Conservation (phyloP, 2,329 filamentous ascomycete genomes). For the Fusarium proliferatum region DNA sequence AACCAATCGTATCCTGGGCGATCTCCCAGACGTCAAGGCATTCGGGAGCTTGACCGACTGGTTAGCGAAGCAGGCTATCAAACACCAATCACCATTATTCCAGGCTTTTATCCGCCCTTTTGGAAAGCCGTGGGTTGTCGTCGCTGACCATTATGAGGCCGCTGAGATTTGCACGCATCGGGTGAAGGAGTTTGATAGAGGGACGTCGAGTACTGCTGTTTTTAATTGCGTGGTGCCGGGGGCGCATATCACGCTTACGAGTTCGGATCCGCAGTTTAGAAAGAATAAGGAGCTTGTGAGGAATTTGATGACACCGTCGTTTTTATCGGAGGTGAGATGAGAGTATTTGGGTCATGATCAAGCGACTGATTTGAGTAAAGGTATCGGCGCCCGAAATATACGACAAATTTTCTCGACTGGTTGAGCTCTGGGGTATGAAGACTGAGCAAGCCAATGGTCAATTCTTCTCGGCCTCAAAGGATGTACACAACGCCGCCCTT, state of each 20-base stretch:
- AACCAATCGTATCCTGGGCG: constrained; percentile 22
- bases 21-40: constrained; percentile 18
- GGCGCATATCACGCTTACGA: constrained; percentile 21
- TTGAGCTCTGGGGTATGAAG: constrained; percentile 22
- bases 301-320: constrained; percentile 30
- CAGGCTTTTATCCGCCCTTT: constrained; percentile 26
- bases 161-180: constrained; percentile 27
- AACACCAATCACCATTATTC: constrained; percentile 25
- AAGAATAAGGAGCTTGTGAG: constrained; percentile 35
- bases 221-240: constrained; percentile 20
- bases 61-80: constrained; percentile 10
- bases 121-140: constrained; percentile 23
- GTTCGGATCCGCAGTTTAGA: constrained; percentile 23
- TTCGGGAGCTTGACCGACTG: constrained; percentile 27
- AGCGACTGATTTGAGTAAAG: neutral
- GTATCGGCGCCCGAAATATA: constrained; percentile 33
- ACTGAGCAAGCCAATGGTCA: neutral
- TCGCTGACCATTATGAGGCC: constrained; percentile 31
- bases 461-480: constrained; percentile 8
- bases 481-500: constrained; percentile 25
- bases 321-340: constrained; percentile 16
- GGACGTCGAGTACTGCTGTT: constrained; percentile 2
- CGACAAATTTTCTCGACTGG: constrained; percentile 16
- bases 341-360: accelerated
- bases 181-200: constrained; percentile 31